Conservation (phyloP, 805 yeast genomes). For the Zygoascus tannicola region DNA sequence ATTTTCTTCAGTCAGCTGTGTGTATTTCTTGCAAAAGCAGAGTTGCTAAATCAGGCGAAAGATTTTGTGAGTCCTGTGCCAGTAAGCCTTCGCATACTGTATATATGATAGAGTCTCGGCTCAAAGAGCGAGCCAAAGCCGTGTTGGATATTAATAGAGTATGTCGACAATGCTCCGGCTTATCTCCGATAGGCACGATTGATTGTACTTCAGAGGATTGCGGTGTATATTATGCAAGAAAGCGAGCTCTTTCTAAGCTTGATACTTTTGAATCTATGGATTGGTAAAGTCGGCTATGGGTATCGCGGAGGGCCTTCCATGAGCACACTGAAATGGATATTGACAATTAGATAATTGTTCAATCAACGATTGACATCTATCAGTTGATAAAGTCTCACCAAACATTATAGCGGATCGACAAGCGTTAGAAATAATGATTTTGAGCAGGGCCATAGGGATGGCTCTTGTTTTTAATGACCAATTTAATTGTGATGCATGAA, state of each 20-base stretch:
- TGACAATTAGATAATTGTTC: conserved; percentile 37
- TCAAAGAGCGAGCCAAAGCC: conserved; percentile 12
- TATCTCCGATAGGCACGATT: conserved; percentile 25
- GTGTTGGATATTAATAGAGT: conserved; percentile 18
- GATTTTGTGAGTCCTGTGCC: conserved; percentile 13
- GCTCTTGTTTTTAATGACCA: conserved; percentile 35
- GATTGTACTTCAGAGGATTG: conserved; percentile 59
- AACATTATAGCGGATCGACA: conserved; percentile 66
- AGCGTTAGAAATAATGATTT: conserved; percentile 48
- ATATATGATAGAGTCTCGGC: conserved; percentile 11
- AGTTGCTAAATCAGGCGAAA: conserved; percentile 1
- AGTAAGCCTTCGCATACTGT: conserved; percentile 10
- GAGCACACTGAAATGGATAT: conserved; percentile 74
- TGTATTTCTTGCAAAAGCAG: conserved; percentile 15
- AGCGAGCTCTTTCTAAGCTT: conserved; percentile 28
- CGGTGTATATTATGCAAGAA: conserved; percentile 46
- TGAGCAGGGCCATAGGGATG: conserved; percentile 44
- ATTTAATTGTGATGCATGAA: background rate
- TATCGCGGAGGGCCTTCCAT: conserved; percentile 67
- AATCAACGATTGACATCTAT: conserved; percentile 40
- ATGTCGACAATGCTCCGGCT: conserved; percentile 26
- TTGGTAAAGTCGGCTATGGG: conserved; percentile 29
- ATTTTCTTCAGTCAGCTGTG: conserved; percentile 13
- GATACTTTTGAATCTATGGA: background rate
- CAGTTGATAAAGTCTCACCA: conserved; percentile 42